These are phyloP conservation scores for Diaporthe aspalathi DNA, from an alignment of 2,329 filamentous ascomycete species.

Conservation along the genomic window DNA sequence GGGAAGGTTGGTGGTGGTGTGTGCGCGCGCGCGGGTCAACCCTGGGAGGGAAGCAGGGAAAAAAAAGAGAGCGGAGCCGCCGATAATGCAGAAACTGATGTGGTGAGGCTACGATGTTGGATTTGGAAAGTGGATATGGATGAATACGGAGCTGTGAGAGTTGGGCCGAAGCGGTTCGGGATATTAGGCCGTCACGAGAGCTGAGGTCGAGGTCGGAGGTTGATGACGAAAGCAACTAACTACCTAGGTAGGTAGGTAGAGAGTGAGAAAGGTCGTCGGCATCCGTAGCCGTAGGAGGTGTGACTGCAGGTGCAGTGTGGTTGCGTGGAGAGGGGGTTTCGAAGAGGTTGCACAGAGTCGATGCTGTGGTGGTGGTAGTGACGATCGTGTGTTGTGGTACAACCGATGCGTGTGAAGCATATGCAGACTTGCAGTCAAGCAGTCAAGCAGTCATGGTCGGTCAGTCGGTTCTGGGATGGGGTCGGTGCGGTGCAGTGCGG, in stretches of 20 bases:
- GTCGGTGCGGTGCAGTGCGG: background rate
- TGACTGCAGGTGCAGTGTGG: background rate
- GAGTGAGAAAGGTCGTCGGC: no score
- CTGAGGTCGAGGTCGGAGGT: background rate
- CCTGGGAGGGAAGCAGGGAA: no score
- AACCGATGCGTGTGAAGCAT: background rate
- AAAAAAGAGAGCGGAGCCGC: background rate
- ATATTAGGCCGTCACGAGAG: background rate
- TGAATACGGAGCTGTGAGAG: background rate
- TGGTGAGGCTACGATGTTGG: conserved; percentile 3
- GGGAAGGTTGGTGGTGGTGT: no score
- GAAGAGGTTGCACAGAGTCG: no score
- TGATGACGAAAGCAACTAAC: conserved; percentile 25
- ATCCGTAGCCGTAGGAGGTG: no score
- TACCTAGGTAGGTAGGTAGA: no score
- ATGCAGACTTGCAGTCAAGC: background rate
- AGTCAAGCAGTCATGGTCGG: no score
- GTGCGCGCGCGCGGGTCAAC: no score
- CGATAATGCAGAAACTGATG: background rate
- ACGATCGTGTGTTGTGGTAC: conserved; percentile 1
- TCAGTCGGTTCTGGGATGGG: background rate
- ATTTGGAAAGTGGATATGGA: background rate
- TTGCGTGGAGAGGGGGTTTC: background rate
- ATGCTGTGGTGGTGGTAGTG: background rate
- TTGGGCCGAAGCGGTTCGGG: conserved; percentile 20